Percentiles rank a stretch among this genome's conserved stretches.
Evolutionary conservation across 176 grass and related monocot genomes (phyloP).

Genomic region (Juncus effusus): DNA sequence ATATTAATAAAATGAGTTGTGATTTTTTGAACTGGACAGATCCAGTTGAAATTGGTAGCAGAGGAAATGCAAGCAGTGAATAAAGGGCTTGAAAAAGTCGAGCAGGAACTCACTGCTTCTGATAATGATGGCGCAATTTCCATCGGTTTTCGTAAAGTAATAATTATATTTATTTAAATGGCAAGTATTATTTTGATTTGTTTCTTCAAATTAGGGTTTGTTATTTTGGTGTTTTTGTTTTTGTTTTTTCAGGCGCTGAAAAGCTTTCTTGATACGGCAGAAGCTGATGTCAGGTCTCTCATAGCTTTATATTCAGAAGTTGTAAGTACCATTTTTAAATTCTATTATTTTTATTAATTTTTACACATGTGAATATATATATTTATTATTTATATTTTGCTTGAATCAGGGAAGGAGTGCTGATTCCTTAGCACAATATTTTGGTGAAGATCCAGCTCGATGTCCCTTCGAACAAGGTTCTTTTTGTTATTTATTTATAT

Average conservation of each 20-base stretch:
- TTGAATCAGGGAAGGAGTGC: conserved; percentile 83
- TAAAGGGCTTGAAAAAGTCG: conserved; percentile 98
- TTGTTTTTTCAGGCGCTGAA: conserved; percentile 69
- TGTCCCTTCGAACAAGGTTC: conserved; percentile 96
- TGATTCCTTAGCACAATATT: conserved; percentile 97
- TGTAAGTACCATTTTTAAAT: conserved; percentile 45
- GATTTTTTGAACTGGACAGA: conserved; percentile 46
- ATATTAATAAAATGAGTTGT: conserved; percentile 29
- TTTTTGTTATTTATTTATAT: conserved; percentile 13
- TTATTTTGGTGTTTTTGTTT: background rate
- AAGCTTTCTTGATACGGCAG: conserved; percentile 86
- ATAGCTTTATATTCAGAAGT: conserved; percentile 98
- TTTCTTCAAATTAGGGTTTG: background rate
- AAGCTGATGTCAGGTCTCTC: conserved; percentile 90
- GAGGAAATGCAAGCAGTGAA: conserved; percentile 99
- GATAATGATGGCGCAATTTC: conserved; percentile 74
- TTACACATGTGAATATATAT: background rate
- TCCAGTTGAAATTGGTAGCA: conserved; percentile 85
- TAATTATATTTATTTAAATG: conserved; percentile 19
- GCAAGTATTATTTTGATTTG: conserved; percentile 17
- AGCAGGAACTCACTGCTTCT: conserved; percentile 81
- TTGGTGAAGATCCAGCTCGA: conserved; percentile 96
- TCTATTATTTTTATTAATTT: conserved; percentile 9
- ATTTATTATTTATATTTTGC: conserved; percentile 15
- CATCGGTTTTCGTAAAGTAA: conserved; percentile 59